Percentiles rank a stretch among this genome's conserved stretches.
Evolutionary conservation across 2,329 filamentous ascomycete species (phyloP).

Genomic region (Pseudocercospora crystallina): DNA sequence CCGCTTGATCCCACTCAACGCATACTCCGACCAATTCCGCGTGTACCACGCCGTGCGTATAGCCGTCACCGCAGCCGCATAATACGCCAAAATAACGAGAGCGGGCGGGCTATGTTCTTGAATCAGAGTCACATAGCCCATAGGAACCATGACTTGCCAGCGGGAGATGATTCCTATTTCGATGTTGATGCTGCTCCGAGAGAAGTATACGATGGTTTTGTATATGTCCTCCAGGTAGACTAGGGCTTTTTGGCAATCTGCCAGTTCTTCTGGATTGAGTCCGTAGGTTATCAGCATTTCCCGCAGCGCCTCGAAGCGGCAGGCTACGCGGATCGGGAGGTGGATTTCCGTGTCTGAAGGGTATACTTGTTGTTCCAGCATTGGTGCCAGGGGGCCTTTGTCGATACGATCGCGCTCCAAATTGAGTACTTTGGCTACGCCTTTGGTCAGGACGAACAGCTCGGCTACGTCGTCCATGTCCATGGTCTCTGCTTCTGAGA

Average conservation of each 20-base stretch:
- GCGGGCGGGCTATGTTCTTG: neutral
- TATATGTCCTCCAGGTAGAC: neutral
- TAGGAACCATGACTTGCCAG: neutral
- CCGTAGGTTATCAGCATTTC: neutral
- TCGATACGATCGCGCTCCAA: neutral
- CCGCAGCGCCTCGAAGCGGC: neutral
- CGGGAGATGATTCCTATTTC: neutral
- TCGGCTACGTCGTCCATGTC: neutral
- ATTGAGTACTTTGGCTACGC: neutral
- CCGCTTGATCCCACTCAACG: neutral
- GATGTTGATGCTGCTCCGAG: neutral
- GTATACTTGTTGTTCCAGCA: neutral
- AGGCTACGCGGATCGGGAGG: neutral
- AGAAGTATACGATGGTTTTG: neutral
- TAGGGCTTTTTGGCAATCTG: neutral
- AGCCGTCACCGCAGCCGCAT: neutral
- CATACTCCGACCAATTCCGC: neutral
- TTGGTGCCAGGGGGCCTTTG: neutral
- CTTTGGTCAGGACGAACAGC: neutral
- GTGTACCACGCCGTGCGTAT: neutral
- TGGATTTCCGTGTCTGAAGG: neutral
- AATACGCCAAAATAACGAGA: neutral
- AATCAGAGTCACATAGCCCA: neutral
- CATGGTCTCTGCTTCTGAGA: neutral
- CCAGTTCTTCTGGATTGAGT: neutral